phyloP scores from a whole-genome alignment of 169 alveolate genomes.

The Plasmodium adleri region DNA sequence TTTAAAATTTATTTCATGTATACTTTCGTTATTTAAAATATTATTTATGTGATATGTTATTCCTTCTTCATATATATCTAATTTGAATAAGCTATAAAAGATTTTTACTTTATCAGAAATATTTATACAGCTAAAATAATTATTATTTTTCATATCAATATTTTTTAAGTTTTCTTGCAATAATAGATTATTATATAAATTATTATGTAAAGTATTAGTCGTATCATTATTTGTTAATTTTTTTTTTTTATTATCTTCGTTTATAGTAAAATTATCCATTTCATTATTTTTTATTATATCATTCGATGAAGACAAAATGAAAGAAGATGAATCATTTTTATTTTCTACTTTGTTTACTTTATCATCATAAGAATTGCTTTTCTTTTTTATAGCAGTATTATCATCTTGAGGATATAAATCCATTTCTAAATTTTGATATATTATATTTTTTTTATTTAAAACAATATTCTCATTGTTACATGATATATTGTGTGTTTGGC shows the following conservation, averaged over 20 bases:
- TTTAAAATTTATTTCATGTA: conserved; percentile 13
- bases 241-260: neutral
- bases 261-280: neutral
- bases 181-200: neutral
- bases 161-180: neutral
- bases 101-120: conserved; percentile 29
- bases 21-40: neutral
- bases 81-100: conserved; percentile 30
- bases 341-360: neutral
- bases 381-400: neutral
- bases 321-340: neutral
- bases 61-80: conserved; percentile 50
- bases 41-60: conserved; percentile 4
- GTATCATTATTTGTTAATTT: neutral
- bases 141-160: neutral
- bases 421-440: neutral
- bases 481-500: neutral
- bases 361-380: neutral
- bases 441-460: neutral
- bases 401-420: neutral
- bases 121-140: neutral
- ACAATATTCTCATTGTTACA: neutral
- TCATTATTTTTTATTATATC: neutral
- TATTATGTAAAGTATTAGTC: neutral
- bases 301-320: neutral